Percentiles rank a stretch among this genome's conserved stretches.
phyloP scores from a whole-genome alignment of 345 rosid species.

The Noccaea caerulescens region DNA sequence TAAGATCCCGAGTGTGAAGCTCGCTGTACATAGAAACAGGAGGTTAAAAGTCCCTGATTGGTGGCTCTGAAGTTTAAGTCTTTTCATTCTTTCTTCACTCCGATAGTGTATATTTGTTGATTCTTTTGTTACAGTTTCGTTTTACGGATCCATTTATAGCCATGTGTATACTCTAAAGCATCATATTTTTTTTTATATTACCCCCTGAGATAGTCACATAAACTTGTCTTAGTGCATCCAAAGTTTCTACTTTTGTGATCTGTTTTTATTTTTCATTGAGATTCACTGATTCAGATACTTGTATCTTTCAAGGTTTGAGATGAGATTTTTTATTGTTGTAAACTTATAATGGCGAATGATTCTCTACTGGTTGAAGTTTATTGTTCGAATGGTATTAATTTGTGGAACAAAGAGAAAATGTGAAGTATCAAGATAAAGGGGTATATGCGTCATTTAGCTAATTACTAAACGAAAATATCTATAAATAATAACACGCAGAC shows the following conservation, averaged over 20 bases:
- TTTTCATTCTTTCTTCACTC: conserved; percentile 22
- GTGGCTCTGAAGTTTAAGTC: conserved; percentile 57
- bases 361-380: no score
- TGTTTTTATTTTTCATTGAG: no score
- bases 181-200: background rate
- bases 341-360: background rate
- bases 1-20: conserved; percentile 67
- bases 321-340: conserved; percentile 24
- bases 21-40: conserved; percentile 70
- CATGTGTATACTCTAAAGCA: conserved; percentile 9
- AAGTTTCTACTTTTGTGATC: no score
- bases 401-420: no score
- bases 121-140: conserved; percentile 37
- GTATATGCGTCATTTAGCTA: conserved; percentile 25
- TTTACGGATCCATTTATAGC: conserved; percentile 26
- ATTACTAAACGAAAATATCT: background rate
- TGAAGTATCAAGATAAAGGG: background rate
- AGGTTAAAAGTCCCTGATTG: conserved; percentile 87
- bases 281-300: background rate
- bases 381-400: no score
- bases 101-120: conserved; percentile 52
- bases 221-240: background rate
- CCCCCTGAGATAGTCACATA: conserved; percentile 5
- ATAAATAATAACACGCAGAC: conserved; percentile 1
- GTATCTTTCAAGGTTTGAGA: conserved; percentile 24